Evolutionary conservation across 1,139 yeast genomes (phyloP).

Genomic region (Hansenula sp.): DNA sequence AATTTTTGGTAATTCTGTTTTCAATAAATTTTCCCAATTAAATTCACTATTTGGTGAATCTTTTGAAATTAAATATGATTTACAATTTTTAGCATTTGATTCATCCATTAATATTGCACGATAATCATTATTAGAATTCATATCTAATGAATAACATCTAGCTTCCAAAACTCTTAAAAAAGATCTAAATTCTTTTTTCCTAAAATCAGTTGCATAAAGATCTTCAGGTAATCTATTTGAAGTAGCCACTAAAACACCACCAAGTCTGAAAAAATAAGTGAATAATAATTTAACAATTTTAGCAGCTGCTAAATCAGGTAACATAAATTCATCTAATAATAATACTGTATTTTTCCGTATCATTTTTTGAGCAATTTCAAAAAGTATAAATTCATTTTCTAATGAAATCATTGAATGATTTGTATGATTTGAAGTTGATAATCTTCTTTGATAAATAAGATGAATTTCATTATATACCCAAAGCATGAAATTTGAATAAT

Average conservation of each 20-base stretch:
- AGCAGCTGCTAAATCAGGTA: slow-evolving; percentile 71
- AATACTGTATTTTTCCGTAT: slow-evolving; percentile 54
- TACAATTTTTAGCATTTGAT: slow-evolving; percentile 19
- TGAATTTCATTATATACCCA: slow-evolving; percentile 67
- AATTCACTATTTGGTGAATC: neutral
- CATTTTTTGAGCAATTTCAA: slow-evolving; percentile 66
- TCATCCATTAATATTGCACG: slow-evolving; percentile 37
- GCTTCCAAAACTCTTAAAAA: slow-evolving; percentile 54
- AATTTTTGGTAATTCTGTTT: slow-evolving; percentile 1
- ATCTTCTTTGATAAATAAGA: slow-evolving; percentile 41
- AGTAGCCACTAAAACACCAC: slow-evolving; percentile 72
- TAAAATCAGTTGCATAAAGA: slow-evolving; percentile 59
- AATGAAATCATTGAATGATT: slow-evolving; percentile 33
- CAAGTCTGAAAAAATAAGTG: slow-evolving; percentile 64
- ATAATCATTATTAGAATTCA: slow-evolving; percentile 57
- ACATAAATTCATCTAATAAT: slow-evolving; percentile 68
- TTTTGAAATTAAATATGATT: slow-evolving; percentile 28
- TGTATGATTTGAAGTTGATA: slow-evolving; percentile 23
- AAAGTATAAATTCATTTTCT: slow-evolving; percentile 62
- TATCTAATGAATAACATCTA: slow-evolving; percentile 61
- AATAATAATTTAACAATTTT: slow-evolving; percentile 61
- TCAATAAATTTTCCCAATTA: slow-evolving; percentile 3
- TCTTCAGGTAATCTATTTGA: slow-evolving; percentile 70
- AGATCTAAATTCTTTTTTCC: slow-evolving; percentile 49
- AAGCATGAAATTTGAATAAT: slow-evolving; percentile 63